Evolutionary conservation across 768 basidiomycete species (phyloP), one percentile per base, ranked within the genome.

Genomic region (Hygrophorus russula): DNA sequence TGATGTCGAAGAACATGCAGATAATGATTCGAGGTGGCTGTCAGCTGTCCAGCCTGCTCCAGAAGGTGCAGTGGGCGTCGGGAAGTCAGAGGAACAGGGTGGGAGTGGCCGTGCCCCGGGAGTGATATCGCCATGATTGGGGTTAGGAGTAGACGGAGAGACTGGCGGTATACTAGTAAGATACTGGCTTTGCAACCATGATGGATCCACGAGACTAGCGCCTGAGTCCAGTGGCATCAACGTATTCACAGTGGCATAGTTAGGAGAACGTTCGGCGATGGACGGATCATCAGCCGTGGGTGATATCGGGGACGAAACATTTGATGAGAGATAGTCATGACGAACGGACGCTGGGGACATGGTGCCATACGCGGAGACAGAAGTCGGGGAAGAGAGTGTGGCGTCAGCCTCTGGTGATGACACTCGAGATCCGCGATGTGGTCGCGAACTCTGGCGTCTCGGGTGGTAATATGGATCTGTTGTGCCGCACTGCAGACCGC

Each of bases 351-450:
- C 34, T 28, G 42, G 42, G 4, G 42, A 36, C 5, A 44, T 13
- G 5, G 42, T 39, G 12, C n/a, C 17, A 36, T 50, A 40, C 14
- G 34, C 44, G 20, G 36, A 35, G 20, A 41, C 33, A 24, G 52
- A 45, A 13, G 49, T 32, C 17, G 49, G 46, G 24, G 43, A 45
- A 28, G 55, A 52, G 31, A 53, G 45, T 29, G 52, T 38, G 32
- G 35, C 36, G 28, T 65, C 66, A 39, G 51, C 53, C 42, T 69
- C 63, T 31, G 66, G 64, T 27, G 66, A 64, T 11, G 65, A 64
- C 39, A 66, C 28, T 17, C 58, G 58, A 40, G 65, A 62, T 12
- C 58, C 57, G 41, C 60, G 55, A 36, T 58, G 56, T 27, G 59
- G 51, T 55, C 60, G 53, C 28, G 49, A 50, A 46, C 45, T 46